These are phyloP conservation scores for Annulohypoxylon bovei DNA, from an alignment of 495 filamentous ascomycete genomes.

Conservation along the genomic window DNA sequence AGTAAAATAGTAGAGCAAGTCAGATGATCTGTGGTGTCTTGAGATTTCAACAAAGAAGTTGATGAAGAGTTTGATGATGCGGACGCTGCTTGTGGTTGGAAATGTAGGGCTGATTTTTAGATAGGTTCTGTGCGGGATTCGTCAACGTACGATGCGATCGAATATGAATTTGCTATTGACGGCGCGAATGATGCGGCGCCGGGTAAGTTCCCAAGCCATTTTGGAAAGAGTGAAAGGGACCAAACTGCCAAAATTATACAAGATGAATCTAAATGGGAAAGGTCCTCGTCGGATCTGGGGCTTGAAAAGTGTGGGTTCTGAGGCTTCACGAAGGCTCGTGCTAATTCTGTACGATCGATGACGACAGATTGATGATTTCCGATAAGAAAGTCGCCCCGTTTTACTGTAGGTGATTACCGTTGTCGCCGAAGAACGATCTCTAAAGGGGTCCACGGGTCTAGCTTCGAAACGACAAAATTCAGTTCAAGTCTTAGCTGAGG, in stretches of 20 bases:
- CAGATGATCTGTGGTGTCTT: conserved; percentile 7
- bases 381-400: conserved; percentile 36
- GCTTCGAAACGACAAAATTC: conserved; percentile 13
- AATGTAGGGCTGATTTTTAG: conserved; percentile 27
- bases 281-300: conserved; percentile 25
- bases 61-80: conserved; percentile 20
- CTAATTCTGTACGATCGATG: conserved; percentile 34
- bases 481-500: background rate
- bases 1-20: conserved; percentile 26
- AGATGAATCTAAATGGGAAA: conserved; percentile 17
- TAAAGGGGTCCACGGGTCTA: conserved; percentile 3
- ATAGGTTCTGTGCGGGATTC: conserved; percentile 7
- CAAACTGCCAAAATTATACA: background rate
- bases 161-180: conserved; percentile 83
- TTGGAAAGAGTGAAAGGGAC: conserved; percentile 30
- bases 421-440: conserved; percentile 18
- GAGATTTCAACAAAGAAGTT: conserved; percentile 26
- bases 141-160: conserved; percentile 75
- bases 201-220: conserved; percentile 66
- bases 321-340: conserved; percentile 34
- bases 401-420: conserved; percentile 13
- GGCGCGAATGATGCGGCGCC: conserved; percentile 70
- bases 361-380: conserved; percentile 41
- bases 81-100: conserved; percentile 32
- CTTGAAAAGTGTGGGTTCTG: conserved; percentile 24